phyloP scores from a whole-genome alignment of 768 basidiomycete species.

The Galerina marginata region DNA sequence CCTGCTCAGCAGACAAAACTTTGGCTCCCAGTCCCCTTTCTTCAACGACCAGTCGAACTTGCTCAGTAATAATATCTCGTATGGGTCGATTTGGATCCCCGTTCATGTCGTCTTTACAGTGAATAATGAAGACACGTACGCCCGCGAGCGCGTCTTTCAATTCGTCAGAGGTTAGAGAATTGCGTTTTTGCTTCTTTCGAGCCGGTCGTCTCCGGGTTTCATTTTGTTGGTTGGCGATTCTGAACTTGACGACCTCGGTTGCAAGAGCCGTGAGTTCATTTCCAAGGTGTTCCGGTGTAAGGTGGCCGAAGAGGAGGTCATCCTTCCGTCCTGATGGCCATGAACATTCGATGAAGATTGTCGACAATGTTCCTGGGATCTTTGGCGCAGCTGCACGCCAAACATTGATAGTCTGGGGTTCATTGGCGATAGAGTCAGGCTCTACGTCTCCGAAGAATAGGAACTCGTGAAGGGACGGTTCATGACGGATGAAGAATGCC shows the following conservation, averaged over 20 bases:
- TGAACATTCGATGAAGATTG: conserved; percentile 96
- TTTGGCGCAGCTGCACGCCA: conserved; percentile 85
- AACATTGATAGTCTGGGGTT: conserved; percentile 67
- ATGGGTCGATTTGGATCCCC: conserved; percentile 54
- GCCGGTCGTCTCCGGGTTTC: conserved; percentile 33
- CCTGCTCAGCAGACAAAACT: conserved; percentile 76
- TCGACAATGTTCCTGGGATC: conserved; percentile 68
- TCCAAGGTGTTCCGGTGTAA: conserved; percentile 80
- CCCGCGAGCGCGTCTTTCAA: conserved; percentile 60
- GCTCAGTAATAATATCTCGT: conserved; percentile 70
- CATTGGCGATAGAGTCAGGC: conserved; percentile 71
- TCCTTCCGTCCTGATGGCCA: conserved; percentile 76
- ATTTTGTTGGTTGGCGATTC: conserved; percentile 30
- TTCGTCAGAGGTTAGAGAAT: conserved; percentile 46
- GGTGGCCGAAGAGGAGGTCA: conserved; percentile 81
- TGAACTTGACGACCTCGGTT: conserved; percentile 61
- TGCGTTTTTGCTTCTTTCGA: conserved; percentile 45
- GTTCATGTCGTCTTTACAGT: conserved; percentile 83
- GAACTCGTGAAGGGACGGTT: conserved; percentile 68
- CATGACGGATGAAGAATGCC: conserved; percentile 85
- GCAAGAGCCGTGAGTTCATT: conserved; percentile 78
- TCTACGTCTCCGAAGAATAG: conserved; percentile 96
- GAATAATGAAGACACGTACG: conserved; percentile 77
- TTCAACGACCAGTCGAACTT: conserved; percentile 69
- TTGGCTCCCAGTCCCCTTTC: conserved; percentile 70